These are phyloP conservation scores for Boechera retrofracta DNA, from an alignment of 345 rosid species.

Conservation along the genomic window DNA sequence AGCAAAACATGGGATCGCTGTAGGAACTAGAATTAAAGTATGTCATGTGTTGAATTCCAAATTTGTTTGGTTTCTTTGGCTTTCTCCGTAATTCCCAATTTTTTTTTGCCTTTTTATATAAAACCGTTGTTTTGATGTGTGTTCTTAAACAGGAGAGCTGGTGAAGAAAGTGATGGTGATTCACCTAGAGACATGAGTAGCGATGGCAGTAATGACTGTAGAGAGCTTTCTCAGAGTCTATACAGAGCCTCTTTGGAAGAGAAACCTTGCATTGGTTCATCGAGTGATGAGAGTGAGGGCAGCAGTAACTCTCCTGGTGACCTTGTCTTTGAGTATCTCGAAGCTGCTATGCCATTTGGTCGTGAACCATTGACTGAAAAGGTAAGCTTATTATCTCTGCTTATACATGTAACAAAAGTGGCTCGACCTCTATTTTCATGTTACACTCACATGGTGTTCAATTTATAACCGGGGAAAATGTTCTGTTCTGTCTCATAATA, in stretches of 20 bases:
- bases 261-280: conserved; percentile 55
- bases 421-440: not conserved
- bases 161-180: conserved; percentile 63
- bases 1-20: not conserved
- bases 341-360: conserved; percentile 68
- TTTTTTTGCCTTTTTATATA: conserved; percentile 9
- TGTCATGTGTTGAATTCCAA: not conserved
- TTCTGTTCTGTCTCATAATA: conserved; percentile 11
- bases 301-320: conserved; percentile 52
- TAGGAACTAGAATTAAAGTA: not conserved
- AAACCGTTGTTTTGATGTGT: not conserved
- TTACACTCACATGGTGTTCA: not conserved
- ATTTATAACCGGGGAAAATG: not conserved
- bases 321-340: conserved; percentile 75
- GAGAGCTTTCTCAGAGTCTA: conserved; percentile 52
- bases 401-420: not conserved
- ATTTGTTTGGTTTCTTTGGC: not conserved
- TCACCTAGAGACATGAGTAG: conserved; percentile 62
- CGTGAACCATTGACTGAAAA: conserved; percentile 88
- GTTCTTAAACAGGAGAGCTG: conserved; percentile 44
- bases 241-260: conserved; percentile 58
- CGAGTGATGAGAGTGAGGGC: conserved; percentile 74
- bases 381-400: conserved; percentile 47
- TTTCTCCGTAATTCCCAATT: not conserved
- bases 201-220: conserved; percentile 60